Evolutionary conservation across 2,329 filamentous ascomycete species (phyloP).

Genomic region (Aspergillus sp.): DNA sequence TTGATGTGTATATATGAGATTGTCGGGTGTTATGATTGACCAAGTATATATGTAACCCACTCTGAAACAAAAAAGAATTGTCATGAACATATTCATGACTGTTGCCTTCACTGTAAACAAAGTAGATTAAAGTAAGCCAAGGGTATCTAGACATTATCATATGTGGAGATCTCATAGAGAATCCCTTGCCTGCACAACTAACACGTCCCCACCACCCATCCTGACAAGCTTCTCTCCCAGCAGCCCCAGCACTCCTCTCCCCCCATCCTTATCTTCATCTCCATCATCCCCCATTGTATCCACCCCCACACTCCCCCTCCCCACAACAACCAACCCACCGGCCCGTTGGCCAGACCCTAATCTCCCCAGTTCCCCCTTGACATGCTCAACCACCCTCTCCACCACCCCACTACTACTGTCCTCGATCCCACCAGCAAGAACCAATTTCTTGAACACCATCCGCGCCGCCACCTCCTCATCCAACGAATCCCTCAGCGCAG

Average conservation of each 20-base stretch:
- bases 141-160: neutral
- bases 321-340: slow-evolving; percentile 70
- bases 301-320: slow-evolving; percentile 46
- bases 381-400: slow-evolving; percentile 53
- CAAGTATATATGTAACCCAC: neutral
- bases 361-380: slow-evolving; percentile 61
- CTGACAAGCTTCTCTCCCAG: slow-evolving; percentile 49
- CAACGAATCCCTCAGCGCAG: slow-evolving; percentile 58
- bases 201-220: slow-evolving; percentile 66
- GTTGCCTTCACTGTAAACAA: neutral
- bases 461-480: slow-evolving; percentile 53
- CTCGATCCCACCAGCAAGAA: slow-evolving; percentile 46
- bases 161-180: neutral
- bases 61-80: neutral
- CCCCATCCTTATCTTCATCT: slow-evolving; percentile 23
- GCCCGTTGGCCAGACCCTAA: slow-evolving; percentile 59
- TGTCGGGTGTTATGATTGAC: neutral
- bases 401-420: slow-evolving; percentile 27
- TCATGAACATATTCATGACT: neutral
- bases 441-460: slow-evolving; percentile 55
- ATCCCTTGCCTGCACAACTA: slow-evolving; percentile 67
- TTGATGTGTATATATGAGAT: slow-evolving; percentile 2
- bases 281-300: slow-evolving; percentile 38
- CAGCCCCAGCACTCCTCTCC: slow-evolving; percentile 32
- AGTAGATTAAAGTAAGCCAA: neutral